Evolutionary conservation across 2,329 filamentous ascomycete genomes (phyloP).

Genomic region (Nemania diffusa): DNA sequence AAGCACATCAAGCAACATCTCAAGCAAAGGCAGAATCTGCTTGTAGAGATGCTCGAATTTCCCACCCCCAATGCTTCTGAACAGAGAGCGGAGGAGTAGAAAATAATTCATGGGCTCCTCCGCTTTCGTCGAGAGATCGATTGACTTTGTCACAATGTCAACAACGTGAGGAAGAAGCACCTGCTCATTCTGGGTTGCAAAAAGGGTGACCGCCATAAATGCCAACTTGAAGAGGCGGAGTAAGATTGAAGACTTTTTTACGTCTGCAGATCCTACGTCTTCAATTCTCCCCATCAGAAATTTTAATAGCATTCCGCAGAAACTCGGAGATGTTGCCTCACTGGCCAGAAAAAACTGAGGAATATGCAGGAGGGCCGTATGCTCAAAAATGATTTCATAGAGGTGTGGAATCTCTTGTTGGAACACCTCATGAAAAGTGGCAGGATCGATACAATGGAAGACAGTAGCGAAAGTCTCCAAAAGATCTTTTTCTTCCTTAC

Average conservation of each 20-base stretch:
- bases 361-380: constrained; percentile 91
- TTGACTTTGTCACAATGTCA: constrained; percentile 96
- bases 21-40: constrained; percentile 92
- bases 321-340: constrained; percentile 95
- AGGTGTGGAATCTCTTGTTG: constrained; percentile 96
- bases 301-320: constrained; percentile 96
- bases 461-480: constrained; percentile 98
- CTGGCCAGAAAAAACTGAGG: constrained; percentile 99
- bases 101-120: constrained; percentile 99
- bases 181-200: constrained; percentile 93
- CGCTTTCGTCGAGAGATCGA: constrained; percentile 93
- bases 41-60: constrained; percentile 99
- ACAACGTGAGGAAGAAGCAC: constrained; percentile 95
- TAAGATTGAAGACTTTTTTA: constrained; percentile 91
- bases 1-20: constrained; percentile 97
- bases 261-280: constrained; percentile 90
- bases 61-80: constrained; percentile 95
- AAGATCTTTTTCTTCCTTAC: constrained; percentile 96
- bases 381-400: constrained; percentile 98
- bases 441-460: constrained; percentile 97
- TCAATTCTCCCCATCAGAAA: constrained; percentile 98
- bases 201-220: constrained; percentile 99
- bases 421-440: constrained; percentile 98
- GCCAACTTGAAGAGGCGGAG: constrained; percentile 96
- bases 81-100: constrained; percentile 87